phyloP scores from a whole-genome alignment of 177 flowering plant species.

The Vitis hybrid region DNA sequence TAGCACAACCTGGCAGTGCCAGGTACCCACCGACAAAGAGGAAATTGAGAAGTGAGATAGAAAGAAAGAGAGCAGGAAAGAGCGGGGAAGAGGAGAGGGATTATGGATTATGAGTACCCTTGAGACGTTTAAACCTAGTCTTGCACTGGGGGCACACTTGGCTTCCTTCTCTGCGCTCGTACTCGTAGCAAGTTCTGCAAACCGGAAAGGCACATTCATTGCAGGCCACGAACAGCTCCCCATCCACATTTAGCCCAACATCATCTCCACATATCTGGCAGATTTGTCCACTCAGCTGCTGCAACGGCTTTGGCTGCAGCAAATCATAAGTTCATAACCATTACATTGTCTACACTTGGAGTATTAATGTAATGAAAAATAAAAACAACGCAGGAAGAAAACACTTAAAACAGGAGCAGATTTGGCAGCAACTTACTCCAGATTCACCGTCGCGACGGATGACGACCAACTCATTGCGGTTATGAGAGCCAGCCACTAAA shows the following conservation, averaged over 20 bases:
- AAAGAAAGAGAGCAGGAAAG: no score
- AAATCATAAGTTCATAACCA: background rate
- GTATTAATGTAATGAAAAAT: background rate
- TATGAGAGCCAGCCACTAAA: slow-evolving; percentile 29
- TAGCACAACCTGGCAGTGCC: slow-evolving; percentile 22
- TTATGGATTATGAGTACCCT: slow-evolving; percentile 12
- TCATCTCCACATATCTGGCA: slow-evolving; percentile 36
- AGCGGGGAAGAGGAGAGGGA: background rate
- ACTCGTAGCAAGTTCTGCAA: slow-evolving; percentile 34
- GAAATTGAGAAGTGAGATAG: no score
- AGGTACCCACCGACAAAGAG: background rate
- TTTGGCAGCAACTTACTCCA: slow-evolving; percentile 6
- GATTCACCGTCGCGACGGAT: slow-evolving; percentile 24
- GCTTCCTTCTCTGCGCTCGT: slow-evolving; percentile 31
- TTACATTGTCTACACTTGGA: no score
- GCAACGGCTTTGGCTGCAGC: slow-evolving; percentile 12
- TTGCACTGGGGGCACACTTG: slow-evolving; percentile 39
- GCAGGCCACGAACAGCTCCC: slow-evolving; percentile 35
- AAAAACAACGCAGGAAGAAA: background rate
- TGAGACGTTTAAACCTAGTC: slow-evolving; percentile 30
- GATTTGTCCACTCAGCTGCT: slow-evolving; percentile 17
- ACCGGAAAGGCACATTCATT: slow-evolving; percentile 37
- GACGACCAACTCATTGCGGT: slow-evolving; percentile 24
- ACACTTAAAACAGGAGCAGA: background rate
- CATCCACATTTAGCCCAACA: slow-evolving; percentile 24